Evolutionary conservation across 306 rosid species (phyloP), one percentile per base, ranked within the genome.

Genomic region (Purshia tridentata): DNA sequence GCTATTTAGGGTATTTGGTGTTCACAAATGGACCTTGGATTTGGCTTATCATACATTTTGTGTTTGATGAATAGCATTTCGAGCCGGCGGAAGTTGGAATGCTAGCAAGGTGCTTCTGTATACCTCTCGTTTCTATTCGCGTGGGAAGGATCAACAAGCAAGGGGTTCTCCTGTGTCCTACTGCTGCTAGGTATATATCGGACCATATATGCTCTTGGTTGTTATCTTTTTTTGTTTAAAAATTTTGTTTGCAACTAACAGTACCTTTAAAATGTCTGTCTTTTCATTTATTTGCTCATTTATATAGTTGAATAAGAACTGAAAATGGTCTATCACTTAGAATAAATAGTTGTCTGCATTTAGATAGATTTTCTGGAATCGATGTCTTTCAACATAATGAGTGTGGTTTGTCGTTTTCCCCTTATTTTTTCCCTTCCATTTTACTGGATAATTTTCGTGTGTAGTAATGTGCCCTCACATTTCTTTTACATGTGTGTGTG

Each of bases 31-130:
- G 77, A 70, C 35, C 35, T 1, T 29, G 35, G 35, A 29, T 29
- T 29, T 1, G 2, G 35, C 35, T 76, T 47, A 55, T 60, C 52
- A 44, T 1, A 9, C 1, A 5, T 13, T 46, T 8, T 65, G 40
- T 70, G 57, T 76, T 59, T 84, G 58, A 59, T 80, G 66, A 75
- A 48, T 81, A 95, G 99, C 97, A 95, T 91, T 95, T 95, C 37
- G 98, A 91, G 87, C 98, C 93, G 8, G 96, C 84, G 0, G 99
- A 95, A 78, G 98, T 95, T 74, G 98, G 96, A 14, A 88, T 95
- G 89, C 77, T 95, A 41, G 99, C 98, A 5, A 92, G 99, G 83
- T 95, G 99, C 88, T 95, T 95, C 76, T 95, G 96, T 70, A 85
- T 91, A 67, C 99, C 99, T 10, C 98, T 95, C 62, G 99, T 95